phyloP scores from a whole-genome alignment of 352 stramenopile species.

The Phytophthora meadii region DNA sequence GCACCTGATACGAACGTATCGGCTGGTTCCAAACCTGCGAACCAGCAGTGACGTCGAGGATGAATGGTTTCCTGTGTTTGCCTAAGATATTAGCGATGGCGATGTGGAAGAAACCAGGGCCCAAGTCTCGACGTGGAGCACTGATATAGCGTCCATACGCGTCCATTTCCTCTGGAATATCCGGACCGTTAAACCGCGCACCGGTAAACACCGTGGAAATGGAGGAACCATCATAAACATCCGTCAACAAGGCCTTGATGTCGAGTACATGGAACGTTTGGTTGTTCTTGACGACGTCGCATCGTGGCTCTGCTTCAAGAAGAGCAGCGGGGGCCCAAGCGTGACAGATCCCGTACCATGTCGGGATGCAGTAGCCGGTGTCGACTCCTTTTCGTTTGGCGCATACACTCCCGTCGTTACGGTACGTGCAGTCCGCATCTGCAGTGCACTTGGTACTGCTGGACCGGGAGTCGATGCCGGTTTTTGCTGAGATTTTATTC shows the following conservation, averaged over 20 bases:
- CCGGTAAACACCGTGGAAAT: conserved; percentile 53
- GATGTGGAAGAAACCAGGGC: conserved; percentile 58
- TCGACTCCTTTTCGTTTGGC: conserved; percentile 30
- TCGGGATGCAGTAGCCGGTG: conserved; percentile 49
- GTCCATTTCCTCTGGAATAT: conserved; percentile 29
- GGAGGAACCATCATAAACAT: conserved; percentile 44
- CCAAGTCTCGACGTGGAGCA: conserved; percentile 51
- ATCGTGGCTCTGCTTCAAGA: conserved; percentile 47
- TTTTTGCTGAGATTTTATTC: conserved; percentile 40
- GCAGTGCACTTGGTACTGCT: conserved; percentile 28
- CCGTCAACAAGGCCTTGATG: conserved; percentile 54
- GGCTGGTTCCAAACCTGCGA: conserved; percentile 68
- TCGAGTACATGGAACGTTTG: conserved; percentile 55
- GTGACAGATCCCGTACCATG: conserved; percentile 58
- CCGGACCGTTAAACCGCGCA: conserved; percentile 45
- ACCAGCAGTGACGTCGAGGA: conserved; percentile 48
- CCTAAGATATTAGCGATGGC: conserved; percentile 58
- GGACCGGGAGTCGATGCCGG: conserved; percentile 38
- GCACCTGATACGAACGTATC: conserved; percentile 49
- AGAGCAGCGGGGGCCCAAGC: conserved; percentile 51
- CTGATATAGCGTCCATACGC: conserved; percentile 54
- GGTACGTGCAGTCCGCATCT: conserved; percentile 28
- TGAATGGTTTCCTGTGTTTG: conserved; percentile 49
- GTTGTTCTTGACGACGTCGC: conserved; percentile 45
- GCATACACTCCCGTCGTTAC: conserved; percentile 36